Evolutionary conservation across 805 yeast species (phyloP), one percentile per base, ranked within the genome.

Genomic region (Komagataella ulmi): DNA sequence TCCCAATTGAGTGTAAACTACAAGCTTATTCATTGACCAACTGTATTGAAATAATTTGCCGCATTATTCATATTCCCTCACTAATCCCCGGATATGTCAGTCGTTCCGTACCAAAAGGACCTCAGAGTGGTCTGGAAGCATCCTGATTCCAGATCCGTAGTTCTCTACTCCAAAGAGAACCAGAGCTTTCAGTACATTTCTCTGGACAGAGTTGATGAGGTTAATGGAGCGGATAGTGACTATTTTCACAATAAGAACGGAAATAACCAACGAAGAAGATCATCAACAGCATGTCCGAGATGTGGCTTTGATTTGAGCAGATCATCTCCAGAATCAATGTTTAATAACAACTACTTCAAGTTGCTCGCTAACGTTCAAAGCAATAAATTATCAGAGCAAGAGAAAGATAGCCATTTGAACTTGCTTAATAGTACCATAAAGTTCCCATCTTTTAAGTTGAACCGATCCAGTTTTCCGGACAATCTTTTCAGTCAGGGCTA

Each of bases 401-500:
- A 30, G 8, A 30, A 30, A 14, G n/a, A 30, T 30, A 30, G 14
- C 40, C 40, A 30, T 8, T 8, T 30, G n/a, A 30, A 30, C 8
- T 14, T 30, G 14, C 40, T 30, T 12, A 30, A 30, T 8, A 30
- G 40, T 12, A 10, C 40, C 40, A 30, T 30, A 30, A 30, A 30
- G 40, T 30, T 30, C 40, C 40, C 40, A 30, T 30, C 40, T 4
- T 30, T 12, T 2, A 30, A 30, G 8, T 5, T 30, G 14, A 30
- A 10, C n/a, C 40, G 40, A 1, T 30, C 40, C 14, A 10, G 12
- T 14, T 30, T 30, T 5, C 40, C 40, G 14, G 40, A 30, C 7
- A 73, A 74, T 6, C 71, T 89, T 3, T 86, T 88, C 60, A 83
- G 85, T 49, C 95, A 85, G 54, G 96, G 95, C 3, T 89, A 89